phyloP scores from a whole-genome alignment of 768 basidiomycete genomes.

The Rhodotorula diobovata region DNA sequence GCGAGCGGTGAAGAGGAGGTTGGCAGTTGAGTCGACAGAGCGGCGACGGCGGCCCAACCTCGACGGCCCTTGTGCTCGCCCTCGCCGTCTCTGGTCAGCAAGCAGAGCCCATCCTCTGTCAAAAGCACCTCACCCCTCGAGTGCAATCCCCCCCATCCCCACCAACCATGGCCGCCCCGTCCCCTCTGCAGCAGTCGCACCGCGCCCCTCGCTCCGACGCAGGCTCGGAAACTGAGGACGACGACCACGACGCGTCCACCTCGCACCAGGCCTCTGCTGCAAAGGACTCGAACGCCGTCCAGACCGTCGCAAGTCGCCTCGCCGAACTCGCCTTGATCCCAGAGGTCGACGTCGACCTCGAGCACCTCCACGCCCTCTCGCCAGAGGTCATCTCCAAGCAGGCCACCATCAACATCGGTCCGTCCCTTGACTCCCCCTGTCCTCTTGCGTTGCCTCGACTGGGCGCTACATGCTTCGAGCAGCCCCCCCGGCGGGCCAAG shows the following conservation, averaged over 20 bases:
- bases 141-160: too few relatives aligned
- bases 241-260: not conserved
- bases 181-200: slow-evolving; percentile 30
- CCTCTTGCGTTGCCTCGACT: not conserved
- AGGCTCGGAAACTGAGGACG: slow-evolving; percentile 12
- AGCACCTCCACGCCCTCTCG: slow-evolving; percentile 36
- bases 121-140: not conserved
- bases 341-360: slow-evolving; percentile 48
- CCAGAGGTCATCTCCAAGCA: slow-evolving; percentile 55
- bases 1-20: too few relatives aligned
- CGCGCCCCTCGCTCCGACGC: slow-evolving; percentile 17
- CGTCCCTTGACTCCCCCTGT: slow-evolving; percentile 12
- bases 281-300: slow-evolving; percentile 1
- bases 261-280: not conserved
- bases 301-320: not conserved
- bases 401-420: slow-evolving; percentile 93
- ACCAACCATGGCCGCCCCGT: slow-evolving; percentile 32
- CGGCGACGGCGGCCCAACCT: too few relatives aligned
- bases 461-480: too few relatives aligned
- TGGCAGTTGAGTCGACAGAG: too few relatives aligned
- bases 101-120: too few relatives aligned
- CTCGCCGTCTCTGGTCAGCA: too few relatives aligned
- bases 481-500: too few relatives aligned
- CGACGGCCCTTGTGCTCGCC: too few relatives aligned
- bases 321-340: slow-evolving; percentile 18